Base-by-base conservation (phyloP, 805 yeast genomes). In the Barnettozyma sucrosica region DNA sequence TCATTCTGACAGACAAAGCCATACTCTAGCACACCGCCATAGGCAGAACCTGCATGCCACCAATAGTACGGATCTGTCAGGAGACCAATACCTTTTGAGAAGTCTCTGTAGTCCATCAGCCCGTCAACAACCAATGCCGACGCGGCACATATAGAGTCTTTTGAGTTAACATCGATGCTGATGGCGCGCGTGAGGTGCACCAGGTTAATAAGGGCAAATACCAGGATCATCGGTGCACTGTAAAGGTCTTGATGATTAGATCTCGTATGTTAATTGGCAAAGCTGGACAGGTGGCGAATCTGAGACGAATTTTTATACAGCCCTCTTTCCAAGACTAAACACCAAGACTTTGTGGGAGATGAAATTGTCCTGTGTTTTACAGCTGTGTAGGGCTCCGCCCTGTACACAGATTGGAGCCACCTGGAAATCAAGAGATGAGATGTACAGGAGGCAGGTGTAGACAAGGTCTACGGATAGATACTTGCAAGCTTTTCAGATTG, bases 21-120 rank as follows among this genome's bases (percentile, higher is more conserved):
- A 60, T 81, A 83, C 62, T 89, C 96, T 25, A 92, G 61, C 70
- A 86, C 64, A 9, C 72, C 70, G 36, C 79, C 78, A 66, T 70
- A 85, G 0, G 89, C 93, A 58, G 87, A 92, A 55, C 96, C 96
- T 20, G 95, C 90, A 64, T 86, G 85, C 95, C 95, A 87, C 89
- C 92, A 89, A 67, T 83, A 85, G 65, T 85, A 85, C 0, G 92
- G 92, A 53, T 44, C 38, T 1, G 45, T 40, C 36, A 56, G 52
- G 84, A 79, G 76, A n/a, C 98, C 99, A 26, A 87, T 73, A 4
- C 89, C 79, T 11, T 89, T 89, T 41, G 89, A 89, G 37, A 67
- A 62, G 30, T 69, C 62, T 32, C 53, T 50, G 64, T 85, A 85
- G 66, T 83, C 85, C 65, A 85, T 65, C 54, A 83, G 64, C 54